Conservation (phyloP, 2,329 filamentous ascomycete species). For the Cladosporium velox region DNA sequence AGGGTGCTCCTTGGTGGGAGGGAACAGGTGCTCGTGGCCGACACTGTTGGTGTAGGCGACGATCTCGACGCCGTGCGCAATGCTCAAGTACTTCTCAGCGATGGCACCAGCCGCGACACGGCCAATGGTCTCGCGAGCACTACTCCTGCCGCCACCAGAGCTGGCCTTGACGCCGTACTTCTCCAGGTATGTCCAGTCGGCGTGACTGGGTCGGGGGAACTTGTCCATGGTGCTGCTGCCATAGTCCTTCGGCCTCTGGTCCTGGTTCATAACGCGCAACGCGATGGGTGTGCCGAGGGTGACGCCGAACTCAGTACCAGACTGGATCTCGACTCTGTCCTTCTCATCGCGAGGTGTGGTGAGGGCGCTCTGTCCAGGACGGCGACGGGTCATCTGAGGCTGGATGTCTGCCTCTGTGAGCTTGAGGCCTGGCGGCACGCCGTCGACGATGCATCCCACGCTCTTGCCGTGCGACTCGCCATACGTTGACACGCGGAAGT, state of each 20-base stretch:
- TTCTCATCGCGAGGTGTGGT: slow-evolving; percentile 93
- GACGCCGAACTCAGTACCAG: slow-evolving; percentile 84
- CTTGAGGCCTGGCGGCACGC: slow-evolving; percentile 82
- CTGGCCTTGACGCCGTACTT: slow-evolving; percentile 95
- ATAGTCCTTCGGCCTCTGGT: slow-evolving; percentile 91
- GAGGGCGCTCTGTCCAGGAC: slow-evolving; percentile 85
- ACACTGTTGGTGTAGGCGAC: slow-evolving; percentile 87
- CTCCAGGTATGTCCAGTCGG: slow-evolving; percentile 95
- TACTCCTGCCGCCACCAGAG: slow-evolving; percentile 85
- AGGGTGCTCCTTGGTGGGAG: slow-evolving; percentile 67
- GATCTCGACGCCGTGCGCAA: slow-evolving; percentile 84
- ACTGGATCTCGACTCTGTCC: slow-evolving; percentile 88
- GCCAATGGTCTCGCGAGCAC: slow-evolving; percentile 90
- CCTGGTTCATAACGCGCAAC: slow-evolving; percentile 85
- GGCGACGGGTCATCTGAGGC: slow-evolving; percentile 86
- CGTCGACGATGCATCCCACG: slow-evolving; percentile 93
- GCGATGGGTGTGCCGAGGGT: slow-evolving; percentile 90
- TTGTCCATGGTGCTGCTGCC: slow-evolving; percentile 84
- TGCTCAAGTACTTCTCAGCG: slow-evolving; percentile 84
- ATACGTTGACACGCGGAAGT: slow-evolving; percentile 81
- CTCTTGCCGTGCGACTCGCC: slow-evolving; percentile 89
- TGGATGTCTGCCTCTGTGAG: slow-evolving; percentile 82
- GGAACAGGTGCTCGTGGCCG: slow-evolving; percentile 75
- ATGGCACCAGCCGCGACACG: slow-evolving; percentile 90
- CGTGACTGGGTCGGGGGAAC: slow-evolving; percentile 88